phyloP scores from a whole-genome alignment of 257 asterid species.

The Fraxinus quadrangulata region DNA sequence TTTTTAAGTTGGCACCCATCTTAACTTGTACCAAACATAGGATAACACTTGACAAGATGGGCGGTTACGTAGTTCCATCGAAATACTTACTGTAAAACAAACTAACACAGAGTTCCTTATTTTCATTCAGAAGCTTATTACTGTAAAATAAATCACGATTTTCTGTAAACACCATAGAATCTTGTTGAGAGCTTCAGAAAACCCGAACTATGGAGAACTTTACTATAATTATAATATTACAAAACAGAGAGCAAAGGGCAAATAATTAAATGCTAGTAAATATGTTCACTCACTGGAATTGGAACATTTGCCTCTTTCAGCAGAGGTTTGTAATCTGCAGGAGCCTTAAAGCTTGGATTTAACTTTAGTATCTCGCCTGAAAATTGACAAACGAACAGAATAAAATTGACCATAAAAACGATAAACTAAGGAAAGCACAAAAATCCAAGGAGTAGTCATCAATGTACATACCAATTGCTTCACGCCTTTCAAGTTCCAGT shows the following conservation, averaged over 20 bases:
- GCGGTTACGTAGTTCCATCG: background rate
- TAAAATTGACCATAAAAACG: conserved; percentile 6
- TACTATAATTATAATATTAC: background rate
- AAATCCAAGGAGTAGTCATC: conserved; percentile 12
- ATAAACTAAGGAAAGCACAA: conserved; percentile 16
- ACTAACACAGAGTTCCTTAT: background rate
- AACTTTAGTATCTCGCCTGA: conserved; percentile 78
- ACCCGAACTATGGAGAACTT: background rate
- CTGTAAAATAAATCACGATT: background rate
- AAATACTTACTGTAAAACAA: background rate
- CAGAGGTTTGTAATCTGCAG: conserved; percentile 81
- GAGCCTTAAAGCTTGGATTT: conserved; percentile 78
- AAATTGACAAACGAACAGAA: conserved; percentile 25
- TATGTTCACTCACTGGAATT: conserved; percentile 70
- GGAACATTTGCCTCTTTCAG: conserved; percentile 77
- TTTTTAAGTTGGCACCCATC: conserved; percentile 10
- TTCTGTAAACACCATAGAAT: background rate
- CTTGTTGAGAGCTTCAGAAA: background rate
- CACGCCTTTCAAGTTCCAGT: conserved; percentile 81
- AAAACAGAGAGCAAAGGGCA: conserved; percentile 6
- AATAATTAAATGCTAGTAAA: conserved; percentile 15
- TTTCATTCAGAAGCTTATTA: background rate
- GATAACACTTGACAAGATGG: conserved; percentile 8
- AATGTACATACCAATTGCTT: conserved; percentile 67
- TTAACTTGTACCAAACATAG: background rate